These are phyloP conservation scores for Chaetomium fimeti DNA, from an alignment of 495 filamentous ascomycete genomes.

Conservation along the genomic window DNA sequence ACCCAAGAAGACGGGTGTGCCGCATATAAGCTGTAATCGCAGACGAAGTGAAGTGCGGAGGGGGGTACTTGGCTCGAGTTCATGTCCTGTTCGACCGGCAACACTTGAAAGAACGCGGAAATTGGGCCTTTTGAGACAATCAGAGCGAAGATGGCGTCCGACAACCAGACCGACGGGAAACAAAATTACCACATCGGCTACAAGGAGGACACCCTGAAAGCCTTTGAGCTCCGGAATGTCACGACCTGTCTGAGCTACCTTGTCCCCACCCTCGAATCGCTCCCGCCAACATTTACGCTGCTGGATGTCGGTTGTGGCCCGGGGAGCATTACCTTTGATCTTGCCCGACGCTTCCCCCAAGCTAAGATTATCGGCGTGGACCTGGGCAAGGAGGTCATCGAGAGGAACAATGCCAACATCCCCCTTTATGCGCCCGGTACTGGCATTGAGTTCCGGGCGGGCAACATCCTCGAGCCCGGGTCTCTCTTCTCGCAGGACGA, in stretches of 20 bases:
- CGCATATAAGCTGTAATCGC: background rate
- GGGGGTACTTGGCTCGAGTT: no score
- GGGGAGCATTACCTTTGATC: conserved; percentile 21
- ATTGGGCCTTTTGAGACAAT: background rate
- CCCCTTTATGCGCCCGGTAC: conserved; percentile 12
- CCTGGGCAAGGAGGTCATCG: conserved; percentile 14
- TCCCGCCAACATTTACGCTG: conserved; percentile 18
- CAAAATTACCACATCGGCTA: conserved; percentile 20
- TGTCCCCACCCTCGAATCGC: conserved; percentile 16
- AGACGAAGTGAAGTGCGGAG: background rate
- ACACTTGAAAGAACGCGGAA: no score
- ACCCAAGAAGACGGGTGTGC: no score
- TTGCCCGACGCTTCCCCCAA: conserved; percentile 18
- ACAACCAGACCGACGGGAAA: conserved; percentile 6
- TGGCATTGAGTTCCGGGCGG: conserved; percentile 16
- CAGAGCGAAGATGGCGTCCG: conserved; percentile 6
- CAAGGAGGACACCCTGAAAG: conserved; percentile 21
- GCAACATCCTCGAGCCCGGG: conserved; percentile 18
- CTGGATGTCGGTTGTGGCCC: conserved; percentile 20
- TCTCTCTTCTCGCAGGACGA: conserved; percentile 8
- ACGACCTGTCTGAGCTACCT: conserved; percentile 21
- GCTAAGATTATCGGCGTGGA: conserved; percentile 19
- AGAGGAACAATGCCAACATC: conserved; percentile 19
- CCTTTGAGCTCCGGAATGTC: conserved; percentile 18
- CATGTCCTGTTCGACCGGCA: no score